Evolutionary conservation across 495 filamentous ascomycete genomes (phyloP).

Genomic region (Trichoderma reesei): DNA sequence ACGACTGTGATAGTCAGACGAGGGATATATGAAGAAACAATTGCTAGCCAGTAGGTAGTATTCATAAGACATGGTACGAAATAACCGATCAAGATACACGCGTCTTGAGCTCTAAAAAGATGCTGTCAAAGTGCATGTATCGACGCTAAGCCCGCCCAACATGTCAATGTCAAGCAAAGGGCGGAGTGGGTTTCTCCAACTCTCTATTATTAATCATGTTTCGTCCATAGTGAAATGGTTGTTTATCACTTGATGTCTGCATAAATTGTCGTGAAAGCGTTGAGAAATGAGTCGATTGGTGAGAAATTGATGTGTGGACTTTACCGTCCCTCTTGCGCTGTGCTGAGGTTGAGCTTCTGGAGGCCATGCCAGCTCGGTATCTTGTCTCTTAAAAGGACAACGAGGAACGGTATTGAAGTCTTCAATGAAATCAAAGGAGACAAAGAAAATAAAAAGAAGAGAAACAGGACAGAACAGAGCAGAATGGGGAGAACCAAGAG

Average conservation of each 20-base stretch:
- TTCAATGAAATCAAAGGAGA: not conserved
- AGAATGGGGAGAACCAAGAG: too few species aligned
- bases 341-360: not conserved
- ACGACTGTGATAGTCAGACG: not conserved
- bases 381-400: not conserved
- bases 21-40: too few species aligned
- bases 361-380: not conserved
- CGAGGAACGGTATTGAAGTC: not conserved
- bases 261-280: too few species aligned
- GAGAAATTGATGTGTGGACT: too few species aligned
- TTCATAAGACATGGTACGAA: not conserved
- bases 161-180: constrained; percentile 2
- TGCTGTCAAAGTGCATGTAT: not conserved
- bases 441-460: too few species aligned
- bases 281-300: too few species aligned
- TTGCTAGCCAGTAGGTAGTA: not conserved
- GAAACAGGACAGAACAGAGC: too few species aligned
- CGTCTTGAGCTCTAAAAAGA: too few species aligned
- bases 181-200: not conserved
- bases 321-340: too few species aligned
- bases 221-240: not conserved
- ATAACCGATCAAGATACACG: too few species aligned
- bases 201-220: not conserved
- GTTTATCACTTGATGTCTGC: too few species aligned
- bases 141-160: not conserved